Conservation (phyloP, 768 basidiomycete genomes). For the Lentinula detonsa region DNA sequence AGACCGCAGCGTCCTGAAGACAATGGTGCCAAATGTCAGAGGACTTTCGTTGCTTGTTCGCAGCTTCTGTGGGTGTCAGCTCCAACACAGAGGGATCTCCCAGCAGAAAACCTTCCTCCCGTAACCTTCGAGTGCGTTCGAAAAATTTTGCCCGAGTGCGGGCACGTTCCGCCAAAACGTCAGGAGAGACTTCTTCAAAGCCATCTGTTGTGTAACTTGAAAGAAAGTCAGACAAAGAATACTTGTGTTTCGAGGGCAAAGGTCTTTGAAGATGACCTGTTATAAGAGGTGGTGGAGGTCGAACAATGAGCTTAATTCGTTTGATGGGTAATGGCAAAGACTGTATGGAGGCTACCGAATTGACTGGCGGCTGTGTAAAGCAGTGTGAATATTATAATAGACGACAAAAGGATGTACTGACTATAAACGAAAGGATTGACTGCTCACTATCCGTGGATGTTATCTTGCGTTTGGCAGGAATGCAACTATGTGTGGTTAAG, state of each 20-base stretch:
- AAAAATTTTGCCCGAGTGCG: constrained; percentile 36
- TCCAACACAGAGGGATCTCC: constrained; percentile 23
- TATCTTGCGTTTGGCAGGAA: not conserved
- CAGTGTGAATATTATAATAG: not conserved
- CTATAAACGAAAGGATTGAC: not conserved
- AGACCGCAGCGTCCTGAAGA: constrained; percentile 36
- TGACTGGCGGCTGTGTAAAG: not conserved
- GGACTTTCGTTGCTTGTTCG: constrained; percentile 19
- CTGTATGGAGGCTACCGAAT: not conserved
- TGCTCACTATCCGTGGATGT: not conserved
- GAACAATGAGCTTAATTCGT: constrained; percentile 64
- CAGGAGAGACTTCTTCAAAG: constrained; percentile 39
- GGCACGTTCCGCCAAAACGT: constrained; percentile 29
- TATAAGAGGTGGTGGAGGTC: constrained; percentile 50
- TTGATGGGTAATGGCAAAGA: constrained; percentile 38
- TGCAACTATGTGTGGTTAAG: not conserved
- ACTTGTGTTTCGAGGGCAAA: constrained; percentile 39
- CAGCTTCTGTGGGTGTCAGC: not conserved
- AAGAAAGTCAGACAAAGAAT: constrained; percentile 52
- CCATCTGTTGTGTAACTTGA: constrained; percentile 55
- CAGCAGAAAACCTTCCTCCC: constrained; percentile 39
- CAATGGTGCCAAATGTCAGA: constrained; percentile 57
- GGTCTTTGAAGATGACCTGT: constrained; percentile 70
- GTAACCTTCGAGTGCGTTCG: constrained; percentile 37
- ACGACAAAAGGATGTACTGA: not conserved